phyloP scores from a whole-genome alignment of 164 flowering plant genomes.

The Tetracentron sinense region DNA sequence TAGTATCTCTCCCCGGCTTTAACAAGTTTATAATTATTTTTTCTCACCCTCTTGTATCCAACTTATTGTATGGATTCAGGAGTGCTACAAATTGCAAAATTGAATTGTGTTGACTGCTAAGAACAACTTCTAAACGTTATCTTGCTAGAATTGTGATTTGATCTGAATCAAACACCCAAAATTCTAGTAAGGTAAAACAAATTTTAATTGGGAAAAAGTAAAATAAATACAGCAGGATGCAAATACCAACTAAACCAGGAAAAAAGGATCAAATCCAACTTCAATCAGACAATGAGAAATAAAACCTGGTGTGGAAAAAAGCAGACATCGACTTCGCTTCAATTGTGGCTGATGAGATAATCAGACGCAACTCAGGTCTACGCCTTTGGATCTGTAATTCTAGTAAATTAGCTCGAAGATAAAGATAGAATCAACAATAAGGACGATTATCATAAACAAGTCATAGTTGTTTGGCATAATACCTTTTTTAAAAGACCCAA shows the following conservation, averaged over 20 bases:
- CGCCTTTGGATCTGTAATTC: constrained; percentile 75
- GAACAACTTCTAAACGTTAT: no score
- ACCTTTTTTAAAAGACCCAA: constrained; percentile 96
- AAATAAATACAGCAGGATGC: not conserved
- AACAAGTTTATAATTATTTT: no score
- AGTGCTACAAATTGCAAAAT: no score
- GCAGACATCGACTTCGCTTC: constrained; percentile 82
- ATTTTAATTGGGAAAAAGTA: not conserved
- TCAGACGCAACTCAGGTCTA: constrained; percentile 78
- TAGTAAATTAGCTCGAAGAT: constrained; percentile 2
- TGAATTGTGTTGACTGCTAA: no score
- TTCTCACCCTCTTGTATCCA: no score
- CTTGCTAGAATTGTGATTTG: no score
- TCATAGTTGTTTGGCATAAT: not conserved
- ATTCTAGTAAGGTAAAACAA: no score
- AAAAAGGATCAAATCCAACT: not conserved
- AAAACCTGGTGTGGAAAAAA: constrained; percentile 72
- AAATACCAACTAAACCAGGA: not conserved
- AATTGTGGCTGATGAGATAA: constrained; percentile 96
- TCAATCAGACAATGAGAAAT: constrained; percentile 8
- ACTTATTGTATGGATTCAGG: no score
- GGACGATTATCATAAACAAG: not conserved
- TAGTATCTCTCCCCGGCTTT: no score
- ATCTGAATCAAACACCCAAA: no score
- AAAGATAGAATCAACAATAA: not conserved